A percentile compares a stretch with the other conserved stretches of the same genome.
These are phyloP conservation scores for Collybia sordida DNA, from an alignment of 768 basidiomycete genomes.

Conservation along the genomic window DNA sequence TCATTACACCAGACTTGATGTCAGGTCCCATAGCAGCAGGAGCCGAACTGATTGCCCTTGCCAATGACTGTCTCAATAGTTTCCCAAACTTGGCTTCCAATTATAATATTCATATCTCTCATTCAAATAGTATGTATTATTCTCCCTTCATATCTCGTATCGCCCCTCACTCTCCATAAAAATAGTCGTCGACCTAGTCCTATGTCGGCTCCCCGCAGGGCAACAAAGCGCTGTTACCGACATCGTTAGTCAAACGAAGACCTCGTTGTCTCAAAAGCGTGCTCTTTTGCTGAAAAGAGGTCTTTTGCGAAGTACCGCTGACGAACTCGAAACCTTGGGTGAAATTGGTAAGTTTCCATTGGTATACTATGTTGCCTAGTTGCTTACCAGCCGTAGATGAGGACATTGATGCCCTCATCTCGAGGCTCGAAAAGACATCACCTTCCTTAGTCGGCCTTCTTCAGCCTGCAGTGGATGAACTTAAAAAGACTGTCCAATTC, in stretches of 20 bases:
- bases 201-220: constrained; percentile 60
- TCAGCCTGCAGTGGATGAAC: constrained; percentile 53
- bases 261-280: constrained; percentile 66
- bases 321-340: constrained; percentile 71
- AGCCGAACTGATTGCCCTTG: constrained; percentile 72
- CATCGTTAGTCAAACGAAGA: constrained; percentile 65
- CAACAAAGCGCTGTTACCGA: constrained; percentile 59
- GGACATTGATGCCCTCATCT: constrained; percentile 56
- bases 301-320: constrained; percentile 61
- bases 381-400: constrained; percentile 41
- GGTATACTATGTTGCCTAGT: background rate
- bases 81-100: constrained; percentile 69
- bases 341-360: constrained; percentile 50
- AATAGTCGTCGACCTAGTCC: constrained; percentile 64
- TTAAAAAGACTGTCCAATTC: constrained; percentile 61
- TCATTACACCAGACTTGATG: constrained; percentile 72
- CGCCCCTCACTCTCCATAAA: constrained; percentile 6
- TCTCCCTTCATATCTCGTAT: background rate
- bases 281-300: constrained; percentile 69
- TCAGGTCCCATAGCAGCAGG: constrained; percentile 66
- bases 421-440: constrained; percentile 59
- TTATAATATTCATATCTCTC: constrained; percentile 79
- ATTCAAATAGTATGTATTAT: constrained; percentile 61
- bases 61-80: constrained; percentile 62
- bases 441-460: constrained; percentile 50